Conservation (phyloP, 352 stramenopile genomes). For the Pythium oligandrum region DNA sequence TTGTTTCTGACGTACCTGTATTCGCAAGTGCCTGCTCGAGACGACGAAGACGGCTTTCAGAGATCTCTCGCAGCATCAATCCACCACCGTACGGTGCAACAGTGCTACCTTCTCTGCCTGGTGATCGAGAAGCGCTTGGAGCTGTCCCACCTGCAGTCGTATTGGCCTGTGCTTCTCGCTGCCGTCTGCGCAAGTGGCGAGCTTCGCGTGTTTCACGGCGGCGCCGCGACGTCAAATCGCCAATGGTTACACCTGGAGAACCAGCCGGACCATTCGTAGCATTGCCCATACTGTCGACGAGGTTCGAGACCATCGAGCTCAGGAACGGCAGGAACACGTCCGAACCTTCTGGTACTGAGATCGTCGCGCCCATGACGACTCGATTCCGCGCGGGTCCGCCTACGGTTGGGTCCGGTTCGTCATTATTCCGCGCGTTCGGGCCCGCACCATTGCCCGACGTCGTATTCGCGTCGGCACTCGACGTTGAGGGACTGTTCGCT, state of each 20-base stretch:
- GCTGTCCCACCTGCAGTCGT: too few relatives aligned
- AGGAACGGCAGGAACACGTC: constrained; percentile 80
- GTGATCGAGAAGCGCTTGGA: too few relatives aligned
- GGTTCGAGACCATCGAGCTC: constrained; percentile 77
- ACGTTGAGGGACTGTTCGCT: constrained; percentile 1
- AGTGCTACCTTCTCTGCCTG: constrained; percentile 1
- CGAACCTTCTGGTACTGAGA: constrained; percentile 55
- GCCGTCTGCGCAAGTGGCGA: constrained; percentile 3
- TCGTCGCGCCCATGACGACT: constrained; percentile 74
- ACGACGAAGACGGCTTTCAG: constrained; percentile 12
- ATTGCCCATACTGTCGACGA: constrained; percentile 38
- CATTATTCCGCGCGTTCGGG: constrained; percentile 36
- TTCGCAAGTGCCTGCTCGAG: constrained; percentile 11
- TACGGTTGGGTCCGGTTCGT: constrained; percentile 66
- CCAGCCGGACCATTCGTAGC: not conserved
- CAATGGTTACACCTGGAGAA: not conserved
- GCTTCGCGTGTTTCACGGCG: too few relatives aligned
- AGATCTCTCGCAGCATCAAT: constrained; percentile 15
- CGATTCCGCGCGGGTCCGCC: constrained; percentile 21
- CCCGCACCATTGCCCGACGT: not conserved
- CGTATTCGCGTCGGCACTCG: constrained; percentile 5
- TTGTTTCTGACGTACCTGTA: constrained; percentile 3
- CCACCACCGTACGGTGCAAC: constrained; percentile 13
- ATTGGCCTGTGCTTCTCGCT: not conserved
- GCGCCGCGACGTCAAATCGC: too few relatives aligned